Base-by-base conservation (phyloP, 2,329 filamentous ascomycete genomes). In the Emmonsia crescens region DNA sequence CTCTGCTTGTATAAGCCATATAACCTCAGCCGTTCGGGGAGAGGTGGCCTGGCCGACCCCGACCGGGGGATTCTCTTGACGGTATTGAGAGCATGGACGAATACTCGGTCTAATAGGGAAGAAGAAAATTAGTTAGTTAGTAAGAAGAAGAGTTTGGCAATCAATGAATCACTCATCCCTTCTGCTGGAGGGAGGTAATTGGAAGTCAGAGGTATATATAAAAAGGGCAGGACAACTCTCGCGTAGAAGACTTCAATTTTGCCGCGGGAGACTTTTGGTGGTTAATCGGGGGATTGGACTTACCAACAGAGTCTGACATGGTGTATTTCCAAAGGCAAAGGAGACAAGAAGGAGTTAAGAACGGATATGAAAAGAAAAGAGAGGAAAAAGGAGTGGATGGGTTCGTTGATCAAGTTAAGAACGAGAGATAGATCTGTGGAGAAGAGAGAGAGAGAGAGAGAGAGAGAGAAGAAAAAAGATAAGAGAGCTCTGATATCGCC, bases 1-100 rank as follows among this genome's bases (percentile, higher is more conserved):
- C 91, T 91, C 77, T 99, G 94, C 74, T 99, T 99, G 80, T 99
- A 99, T 67, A 99, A 83, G 66, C 94, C 94, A 87, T 99, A 99
- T 64, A 99, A 88, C 62, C 89, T 89, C 68, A 99, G 82, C 62
- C 94, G 88, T 71, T 95, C 92, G 64, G 83, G 80, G 1, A 91
- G 85, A 56, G 94, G 94, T 54, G 94, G 94, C 65, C 94, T 88
- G 65, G 90, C 86, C 59, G 91, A 91, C 65, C 94, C 93, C 21
- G 92, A 96, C 72, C 94, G 93, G 68, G 89, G 89, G 69, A 99
- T 95, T 77, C 95, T 95, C 77, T 96, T 96, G 70, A 99, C 93
- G 29, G 94, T 97, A 78, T 96, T 96, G 76, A 99, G 88, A 67
- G 94, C 94, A 84, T 99, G 93, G 75, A 95, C 93, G 76, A 99